Conservation (phyloP, 352 stramenopile species). For the Globisporangium paddicum region DNA sequence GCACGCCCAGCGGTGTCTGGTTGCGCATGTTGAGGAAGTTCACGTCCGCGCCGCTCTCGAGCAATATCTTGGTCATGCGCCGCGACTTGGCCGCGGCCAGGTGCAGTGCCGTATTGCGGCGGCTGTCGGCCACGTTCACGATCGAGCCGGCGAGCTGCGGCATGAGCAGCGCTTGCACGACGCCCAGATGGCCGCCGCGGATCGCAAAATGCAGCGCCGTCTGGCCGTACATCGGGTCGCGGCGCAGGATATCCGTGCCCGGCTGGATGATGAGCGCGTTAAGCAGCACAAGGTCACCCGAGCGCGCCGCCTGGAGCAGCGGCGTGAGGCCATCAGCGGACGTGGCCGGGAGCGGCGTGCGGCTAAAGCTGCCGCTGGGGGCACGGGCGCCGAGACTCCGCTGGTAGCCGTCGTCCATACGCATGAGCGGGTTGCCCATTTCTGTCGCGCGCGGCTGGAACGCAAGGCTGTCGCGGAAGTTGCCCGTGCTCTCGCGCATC, state of each 20-base stretch:
- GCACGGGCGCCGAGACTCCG: constrained; percentile 1
- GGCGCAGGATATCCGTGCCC: constrained; percentile 60
- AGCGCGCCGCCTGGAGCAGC: constrained; percentile 52
- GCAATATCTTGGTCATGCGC: constrained; percentile 54
- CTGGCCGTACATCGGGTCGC: constrained; percentile 61
- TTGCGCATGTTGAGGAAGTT: constrained; percentile 71
- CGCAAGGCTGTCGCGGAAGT: constrained; percentile 47
- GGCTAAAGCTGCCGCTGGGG: constrained; percentile 22
- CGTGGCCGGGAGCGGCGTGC: constrained; percentile 6
- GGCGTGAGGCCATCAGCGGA: constrained; percentile 61
- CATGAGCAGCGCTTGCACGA: constrained; percentile 66
- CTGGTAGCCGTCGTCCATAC: constrained; percentile 67
- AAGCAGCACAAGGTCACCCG: constrained; percentile 57
- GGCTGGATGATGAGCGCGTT: constrained; percentile 70
- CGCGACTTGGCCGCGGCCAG: constrained; percentile 57
- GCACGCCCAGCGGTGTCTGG: constrained; percentile 58
- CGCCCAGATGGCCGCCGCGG: constrained; percentile 51
- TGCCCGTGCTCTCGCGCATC: constrained; percentile 36
- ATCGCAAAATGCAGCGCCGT: constrained; percentile 71
- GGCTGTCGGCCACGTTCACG: constrained; percentile 65
- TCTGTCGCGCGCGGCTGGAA: constrained; percentile 35
- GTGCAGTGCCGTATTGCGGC: constrained; percentile 58
- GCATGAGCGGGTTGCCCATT: constrained; percentile 65
- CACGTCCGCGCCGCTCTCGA: constrained; percentile 49
- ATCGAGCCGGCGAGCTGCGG: constrained; percentile 57